These are phyloP conservation scores for Phylloboletellus chloephorus DNA, from an alignment of 1,284 basidiomycete genomes.

Conservation along the genomic window DNA sequence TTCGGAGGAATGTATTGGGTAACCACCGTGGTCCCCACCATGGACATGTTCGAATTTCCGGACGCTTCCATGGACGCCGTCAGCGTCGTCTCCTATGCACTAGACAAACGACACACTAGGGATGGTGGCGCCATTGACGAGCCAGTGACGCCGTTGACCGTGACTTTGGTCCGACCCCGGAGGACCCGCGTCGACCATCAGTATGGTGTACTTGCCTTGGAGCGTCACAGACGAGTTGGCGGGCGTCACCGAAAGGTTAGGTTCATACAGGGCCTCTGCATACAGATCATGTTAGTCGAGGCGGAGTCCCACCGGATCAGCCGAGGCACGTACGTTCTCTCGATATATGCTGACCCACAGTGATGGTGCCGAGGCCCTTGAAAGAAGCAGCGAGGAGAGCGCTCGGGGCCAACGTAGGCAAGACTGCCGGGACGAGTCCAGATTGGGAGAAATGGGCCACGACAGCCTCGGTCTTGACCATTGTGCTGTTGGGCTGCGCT, in stretches of 20 bases:
- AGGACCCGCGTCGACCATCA: conserved; percentile 65
- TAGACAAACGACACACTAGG: conserved; percentile 28
- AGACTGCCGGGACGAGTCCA: conserved; percentile 52
- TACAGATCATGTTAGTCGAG: conserved; percentile 1
- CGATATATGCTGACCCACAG: conserved; percentile 55
- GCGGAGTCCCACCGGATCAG: background rate
- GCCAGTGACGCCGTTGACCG: conserved; percentile 73
- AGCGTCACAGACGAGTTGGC: conserved; percentile 43
- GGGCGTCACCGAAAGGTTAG: conserved; percentile 44
- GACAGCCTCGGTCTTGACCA: conserved; percentile 46
- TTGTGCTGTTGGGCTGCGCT: conserved; percentile 38
- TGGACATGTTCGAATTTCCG: conserved; percentile 42
- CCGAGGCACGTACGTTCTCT: conserved; percentile 44
- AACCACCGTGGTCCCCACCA: conserved; percentile 46
- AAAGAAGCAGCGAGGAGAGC: conserved; percentile 52
- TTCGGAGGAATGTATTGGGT: conserved; percentile 72
- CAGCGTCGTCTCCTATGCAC: background rate
- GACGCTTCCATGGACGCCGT: conserved; percentile 6
- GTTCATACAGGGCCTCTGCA: conserved; percentile 50
- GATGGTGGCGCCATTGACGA: conserved; percentile 62
- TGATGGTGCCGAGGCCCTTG: conserved; percentile 43
- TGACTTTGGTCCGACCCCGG: conserved; percentile 50
- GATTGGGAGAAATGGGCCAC: conserved; percentile 58
- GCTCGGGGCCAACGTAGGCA: conserved; percentile 52
- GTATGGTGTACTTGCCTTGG: conserved; percentile 53